Conservation (phyloP, 208 protist genomes). For the Borovskyia barvae region DNA sequence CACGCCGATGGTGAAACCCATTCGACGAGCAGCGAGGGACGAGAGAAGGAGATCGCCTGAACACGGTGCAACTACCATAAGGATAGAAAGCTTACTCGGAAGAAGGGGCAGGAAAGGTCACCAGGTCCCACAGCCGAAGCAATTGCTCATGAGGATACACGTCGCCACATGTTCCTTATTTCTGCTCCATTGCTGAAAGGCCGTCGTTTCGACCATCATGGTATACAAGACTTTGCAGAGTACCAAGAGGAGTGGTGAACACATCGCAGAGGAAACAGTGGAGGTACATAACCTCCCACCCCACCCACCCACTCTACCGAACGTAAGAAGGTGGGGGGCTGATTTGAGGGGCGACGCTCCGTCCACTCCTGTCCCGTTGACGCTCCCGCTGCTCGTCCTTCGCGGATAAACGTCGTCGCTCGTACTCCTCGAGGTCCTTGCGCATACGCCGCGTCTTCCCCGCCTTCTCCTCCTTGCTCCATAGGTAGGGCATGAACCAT, state of each 20-base stretch:
- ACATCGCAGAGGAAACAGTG: neutral
- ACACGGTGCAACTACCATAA: no score
- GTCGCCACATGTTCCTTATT: no score
- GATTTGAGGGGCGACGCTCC: constrained; percentile 63
- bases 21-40: no score
- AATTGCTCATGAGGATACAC: no score
- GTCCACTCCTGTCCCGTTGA: constrained; percentile 18
- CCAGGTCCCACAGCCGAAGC: no score
- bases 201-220: no score
- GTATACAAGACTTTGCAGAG: neutral
- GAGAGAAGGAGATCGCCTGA: no score
- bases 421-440: constrained; percentile 73
- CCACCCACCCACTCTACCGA: constrained; percentile 39
- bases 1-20: no score
- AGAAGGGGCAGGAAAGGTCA: no score
- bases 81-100: no score
- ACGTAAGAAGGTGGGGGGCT: constrained; percentile 77
- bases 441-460: constrained; percentile 62
- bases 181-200: no score
- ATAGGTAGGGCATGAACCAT: constrained; percentile 94
- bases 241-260: neutral
- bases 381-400: constrained; percentile 26
- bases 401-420: constrained; percentile 36
- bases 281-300: neutral
- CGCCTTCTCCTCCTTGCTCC: constrained; percentile 89